A percentile compares a stretch with the other conserved stretches of the same genome.
Conservation (phyloP, 2,329 filamentous ascomycete species). For the Colletotrichum tabaci region DNA sequence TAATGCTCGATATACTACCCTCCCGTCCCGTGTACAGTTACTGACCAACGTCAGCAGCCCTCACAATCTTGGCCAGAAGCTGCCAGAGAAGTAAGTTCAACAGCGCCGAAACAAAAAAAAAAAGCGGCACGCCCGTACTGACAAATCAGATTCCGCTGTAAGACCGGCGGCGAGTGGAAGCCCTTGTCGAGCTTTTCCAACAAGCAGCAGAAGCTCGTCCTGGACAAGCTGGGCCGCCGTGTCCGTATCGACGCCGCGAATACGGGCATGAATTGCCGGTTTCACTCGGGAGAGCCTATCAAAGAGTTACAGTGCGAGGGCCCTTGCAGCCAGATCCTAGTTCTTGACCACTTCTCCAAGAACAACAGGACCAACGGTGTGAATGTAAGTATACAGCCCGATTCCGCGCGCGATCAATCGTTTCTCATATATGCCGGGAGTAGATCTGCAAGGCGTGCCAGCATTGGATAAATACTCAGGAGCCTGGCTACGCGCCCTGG, state of each 20-base stretch:
- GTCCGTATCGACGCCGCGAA: constrained; percentile 48
- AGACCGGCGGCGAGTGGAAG: constrained; percentile 56
- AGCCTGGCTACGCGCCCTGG: constrained; percentile 46
- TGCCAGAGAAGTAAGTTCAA: constrained; percentile 26
- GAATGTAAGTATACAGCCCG: constrained; percentile 46
- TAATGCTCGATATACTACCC: background rate
- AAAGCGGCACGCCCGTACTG: background rate
- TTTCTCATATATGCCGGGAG: background rate
- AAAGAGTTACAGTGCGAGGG: constrained; percentile 51
- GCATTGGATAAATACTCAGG: constrained; percentile 55
- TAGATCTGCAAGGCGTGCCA: constrained; percentile 54
- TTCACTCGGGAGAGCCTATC: constrained; percentile 49
- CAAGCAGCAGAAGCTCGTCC: constrained; percentile 50
- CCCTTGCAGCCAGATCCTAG: constrained; percentile 49
- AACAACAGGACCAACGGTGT: constrained; percentile 48
- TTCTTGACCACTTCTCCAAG: constrained; percentile 51
- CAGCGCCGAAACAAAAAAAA: no score
- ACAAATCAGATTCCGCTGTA: constrained; percentile 52
- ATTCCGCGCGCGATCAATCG: background rate
- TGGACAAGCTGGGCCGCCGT: constrained; percentile 38
- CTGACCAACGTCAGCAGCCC: constrained; percentile 10
- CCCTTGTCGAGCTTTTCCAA: constrained; percentile 50
- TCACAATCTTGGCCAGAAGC: constrained; percentile 16
- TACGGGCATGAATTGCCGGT: constrained; percentile 55
- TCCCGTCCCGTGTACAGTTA: background rate